A percentile compares a stretch with the other conserved stretches of the same genome.
Conservation (phyloP, 106 monocot species). For the Dioscorea dumetorum region DNA sequence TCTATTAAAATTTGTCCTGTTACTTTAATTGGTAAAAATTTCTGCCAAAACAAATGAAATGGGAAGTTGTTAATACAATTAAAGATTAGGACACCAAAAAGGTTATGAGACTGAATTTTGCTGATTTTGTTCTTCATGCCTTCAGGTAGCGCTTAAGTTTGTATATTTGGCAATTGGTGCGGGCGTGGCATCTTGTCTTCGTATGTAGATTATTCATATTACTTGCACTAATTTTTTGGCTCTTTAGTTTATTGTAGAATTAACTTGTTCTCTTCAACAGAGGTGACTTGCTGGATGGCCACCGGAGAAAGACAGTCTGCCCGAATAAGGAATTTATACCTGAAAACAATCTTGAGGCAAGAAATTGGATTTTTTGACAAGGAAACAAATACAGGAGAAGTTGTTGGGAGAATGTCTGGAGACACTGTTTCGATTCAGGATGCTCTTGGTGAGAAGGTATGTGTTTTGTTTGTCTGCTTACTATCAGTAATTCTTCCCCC, state of each 20-base stretch:
- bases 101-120: too few relatives aligned
- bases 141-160: constrained; percentile 52
- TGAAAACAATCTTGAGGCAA: constrained; percentile 57
- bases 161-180: constrained; percentile 46
- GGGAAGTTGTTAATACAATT: too few relatives aligned
- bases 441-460: constrained; percentile 74
- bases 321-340: constrained; percentile 57
- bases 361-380: constrained; percentile 75
- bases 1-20: not conserved
- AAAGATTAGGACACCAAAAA: too few relatives aligned
- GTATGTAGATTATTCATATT: constrained; percentile 23
- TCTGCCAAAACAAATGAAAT: too few relatives aligned
- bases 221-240: too few relatives aligned
- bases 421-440: constrained; percentile 70
- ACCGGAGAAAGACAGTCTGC: constrained; percentile 69
- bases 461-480: not conserved
- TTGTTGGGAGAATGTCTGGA: constrained; percentile 61
- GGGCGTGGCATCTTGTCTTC: constrained; percentile 38
- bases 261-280: constrained; percentile 15
- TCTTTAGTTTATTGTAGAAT: not conserved
- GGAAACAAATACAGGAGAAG: constrained; percentile 63
- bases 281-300: constrained; percentile 66
- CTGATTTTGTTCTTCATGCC: not conserved
- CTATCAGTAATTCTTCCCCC: too few relatives aligned
- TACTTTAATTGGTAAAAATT: too few relatives aligned